Conservation (phyloP, 2,329 filamentous ascomycete genomes). For the Juglanconis oblonga region DNA sequence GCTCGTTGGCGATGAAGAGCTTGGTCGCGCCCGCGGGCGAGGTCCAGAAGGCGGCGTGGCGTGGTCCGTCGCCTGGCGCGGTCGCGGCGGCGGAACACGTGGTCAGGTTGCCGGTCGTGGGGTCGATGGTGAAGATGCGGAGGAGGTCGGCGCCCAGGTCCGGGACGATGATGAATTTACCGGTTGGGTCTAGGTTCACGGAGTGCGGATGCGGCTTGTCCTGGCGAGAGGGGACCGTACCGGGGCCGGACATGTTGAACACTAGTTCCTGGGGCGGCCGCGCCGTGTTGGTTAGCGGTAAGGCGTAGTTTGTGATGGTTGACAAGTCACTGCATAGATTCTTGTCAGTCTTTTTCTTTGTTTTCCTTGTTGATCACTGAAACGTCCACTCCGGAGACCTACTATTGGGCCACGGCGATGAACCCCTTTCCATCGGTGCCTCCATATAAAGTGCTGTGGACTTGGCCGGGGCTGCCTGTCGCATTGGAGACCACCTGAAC, state of each 20-base stretch:
- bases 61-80: conserved; percentile 47
- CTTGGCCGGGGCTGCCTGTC: conserved; percentile 33
- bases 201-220: conserved; percentile 54
- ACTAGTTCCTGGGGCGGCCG: conserved; percentile 34
- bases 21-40: conserved; percentile 28
- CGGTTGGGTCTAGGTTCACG: conserved; percentile 46
- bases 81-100: conserved; percentile 41
- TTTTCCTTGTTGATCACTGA: background rate
- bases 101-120: conserved; percentile 38
- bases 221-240: conserved; percentile 47
- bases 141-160: conserved; percentile 55
- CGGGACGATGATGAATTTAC: conserved; percentile 45
- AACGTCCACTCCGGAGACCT: conserved; percentile 17
- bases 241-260: conserved; percentile 40
- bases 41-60: conserved; percentile 51
- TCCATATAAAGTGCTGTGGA: conserved; percentile 40
- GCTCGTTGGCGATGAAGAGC: conserved; percentile 44
- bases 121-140: conserved; percentile 50
- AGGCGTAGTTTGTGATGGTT: conserved; percentile 41
- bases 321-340: conserved; percentile 34
- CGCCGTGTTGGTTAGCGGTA: conserved; percentile 31
- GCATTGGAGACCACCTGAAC: conserved; percentile 30
- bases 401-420: conserved; percentile 44
- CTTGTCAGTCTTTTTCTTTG: conserved; percentile 12
- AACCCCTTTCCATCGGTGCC: conserved; percentile 36